Evolutionary conservation across 768 basidiomycete species (phyloP).

Genomic region (Lyophyllum decastes): DNA sequence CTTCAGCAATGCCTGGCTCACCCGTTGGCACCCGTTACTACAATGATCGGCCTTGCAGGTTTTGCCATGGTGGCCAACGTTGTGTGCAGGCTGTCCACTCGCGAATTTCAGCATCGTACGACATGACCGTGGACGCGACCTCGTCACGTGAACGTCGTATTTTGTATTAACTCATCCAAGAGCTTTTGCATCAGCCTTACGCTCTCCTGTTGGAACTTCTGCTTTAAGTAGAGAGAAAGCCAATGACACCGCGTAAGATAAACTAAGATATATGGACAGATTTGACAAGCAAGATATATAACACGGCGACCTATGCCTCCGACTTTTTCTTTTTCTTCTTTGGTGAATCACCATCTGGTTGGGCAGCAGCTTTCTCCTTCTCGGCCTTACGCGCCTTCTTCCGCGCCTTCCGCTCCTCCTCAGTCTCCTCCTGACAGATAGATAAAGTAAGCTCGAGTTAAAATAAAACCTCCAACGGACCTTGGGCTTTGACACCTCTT

Average conservation of each 20-base stretch:
- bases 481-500: conserved; percentile 37
- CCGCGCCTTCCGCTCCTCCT: conserved; percentile 79
- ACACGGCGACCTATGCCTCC: conserved; percentile 31
- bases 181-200: too few species aligned
- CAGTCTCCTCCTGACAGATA: conserved; percentile 60
- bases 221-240: not conserved
- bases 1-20: conserved; percentile 27
- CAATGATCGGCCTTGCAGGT: conserved; percentile 44
- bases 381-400: conserved; percentile 80
- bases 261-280: conserved; percentile 1
- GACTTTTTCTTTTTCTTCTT: conserved; percentile 68
- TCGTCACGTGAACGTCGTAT: conserved; percentile 1
- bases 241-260: not conserved
- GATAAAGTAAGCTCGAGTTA: conserved; percentile 4
- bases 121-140: not conserved
- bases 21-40: conserved; percentile 77
- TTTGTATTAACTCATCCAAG: too few species aligned
- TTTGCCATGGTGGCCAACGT: conserved; percentile 27
- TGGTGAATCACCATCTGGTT: conserved; percentile 42
- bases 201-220: too few species aligned
- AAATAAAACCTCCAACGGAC: conserved; percentile 30
- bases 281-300: conserved; percentile 14
- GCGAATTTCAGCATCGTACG: conserved; percentile 18
- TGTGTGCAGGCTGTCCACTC: not conserved
- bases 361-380: conserved; percentile 58